Evolutionary conservation across 371 early-diverging fungal species (phyloP), one percentile per base, ranked within the genome.

Genomic region (Apophysomyces elegans): DNA sequence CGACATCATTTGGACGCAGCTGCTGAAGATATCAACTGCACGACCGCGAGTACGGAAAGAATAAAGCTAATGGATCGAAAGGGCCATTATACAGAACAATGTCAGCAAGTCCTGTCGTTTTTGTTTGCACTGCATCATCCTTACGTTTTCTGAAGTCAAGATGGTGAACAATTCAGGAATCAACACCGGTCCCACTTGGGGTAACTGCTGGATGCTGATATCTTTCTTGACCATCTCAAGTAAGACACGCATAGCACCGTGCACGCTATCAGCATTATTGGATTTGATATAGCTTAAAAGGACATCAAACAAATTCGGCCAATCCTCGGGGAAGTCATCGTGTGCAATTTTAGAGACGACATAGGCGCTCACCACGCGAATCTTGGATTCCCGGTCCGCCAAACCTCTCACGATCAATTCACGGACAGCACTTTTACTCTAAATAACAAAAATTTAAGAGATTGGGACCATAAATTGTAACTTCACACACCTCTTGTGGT

Each of bases 261-360:
- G 93, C 18, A 95, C 92, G 65, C 89, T 88, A 36, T 90, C 85
- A 0, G 86, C 72, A 35, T 86, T 81, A 62, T 88, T 90, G 37
- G 85, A 80, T 59, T 88, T 87, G 59, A 96, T 74, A 61, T 88
- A 81, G 26, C 79, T 82, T 39, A 96, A 74, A 44, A 97, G 80
- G 18, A 88, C 81, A 66, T 91, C 89, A 66, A 96, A 87, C 38
- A 98, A 83, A 47, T 92, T 88, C n/a, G 95, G 94, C 98, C 98
- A 98, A 21, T 90, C 84, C 69, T 96, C 97, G 1, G 97, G 96
- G 86, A 94, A 97, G 81, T 98, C 98, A 46, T 90, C 87, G 54
- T 90, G 91, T 2, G 96, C 96, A 71, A 98, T 94, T 64, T 86
- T 89, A 14, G 97, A 91, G 4, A 96, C 85, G 5, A 90, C 91